phyloP scores from a whole-genome alignment of 306 rosid species.

The Pyrus pyrifolia region DNA sequence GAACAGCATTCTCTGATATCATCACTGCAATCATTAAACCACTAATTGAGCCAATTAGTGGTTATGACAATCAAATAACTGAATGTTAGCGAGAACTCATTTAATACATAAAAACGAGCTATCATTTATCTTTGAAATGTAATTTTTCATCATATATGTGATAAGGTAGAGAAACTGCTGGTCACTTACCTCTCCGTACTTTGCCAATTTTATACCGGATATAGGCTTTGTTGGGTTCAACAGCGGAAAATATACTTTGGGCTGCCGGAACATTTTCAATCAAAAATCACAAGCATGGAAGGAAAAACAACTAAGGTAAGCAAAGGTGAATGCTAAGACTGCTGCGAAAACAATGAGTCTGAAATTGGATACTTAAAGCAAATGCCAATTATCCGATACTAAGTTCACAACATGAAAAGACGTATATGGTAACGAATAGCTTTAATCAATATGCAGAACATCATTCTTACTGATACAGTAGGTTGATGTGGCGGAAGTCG shows the following conservation, averaged over 20 bases:
- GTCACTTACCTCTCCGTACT: constrained; percentile 58
- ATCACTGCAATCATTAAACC: constrained; percentile 89
- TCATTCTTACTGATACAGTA: constrained; percentile 27
- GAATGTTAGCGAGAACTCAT: constrained; percentile 7
- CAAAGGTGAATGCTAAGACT: not conserved
- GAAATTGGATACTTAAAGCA: not conserved
- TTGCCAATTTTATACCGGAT: constrained; percentile 66
- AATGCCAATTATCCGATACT: too few relatives aligned
- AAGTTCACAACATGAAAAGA: not conserved
- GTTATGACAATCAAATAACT: constrained; percentile 26
- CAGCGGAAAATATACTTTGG: constrained; percentile 53
- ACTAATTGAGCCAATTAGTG: constrained; percentile 68
- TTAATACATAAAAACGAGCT: not conserved
- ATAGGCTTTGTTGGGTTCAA: constrained; percentile 48
- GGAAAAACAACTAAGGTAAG: not conserved
- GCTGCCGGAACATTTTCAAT: constrained; percentile 28
- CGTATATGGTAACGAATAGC: not conserved
- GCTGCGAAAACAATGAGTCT: not conserved
- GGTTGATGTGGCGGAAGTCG: constrained; percentile 35
- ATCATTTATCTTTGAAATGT: not conserved
- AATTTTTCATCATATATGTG: too few relatives aligned
- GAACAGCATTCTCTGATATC: constrained; percentile 70
- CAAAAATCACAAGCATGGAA: constrained; percentile 1
- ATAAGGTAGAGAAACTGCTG: not conserved
- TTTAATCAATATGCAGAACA: not conserved